Conservation (phyloP, 2,329 filamentous ascomycete genomes). For the Apiospora kogelbergensis region DNA sequence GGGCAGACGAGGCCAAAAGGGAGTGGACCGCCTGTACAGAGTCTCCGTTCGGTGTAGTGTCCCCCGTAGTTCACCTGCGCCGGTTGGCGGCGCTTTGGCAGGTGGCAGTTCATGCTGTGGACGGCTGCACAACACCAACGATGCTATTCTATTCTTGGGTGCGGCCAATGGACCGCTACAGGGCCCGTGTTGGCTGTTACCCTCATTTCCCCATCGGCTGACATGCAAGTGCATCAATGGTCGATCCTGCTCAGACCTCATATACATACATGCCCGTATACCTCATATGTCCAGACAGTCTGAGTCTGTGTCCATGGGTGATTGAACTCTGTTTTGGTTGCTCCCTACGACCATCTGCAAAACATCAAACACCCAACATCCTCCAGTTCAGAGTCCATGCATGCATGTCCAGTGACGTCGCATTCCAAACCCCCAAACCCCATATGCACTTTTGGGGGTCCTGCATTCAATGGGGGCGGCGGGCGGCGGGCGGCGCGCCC, state of each 20-base stretch:
- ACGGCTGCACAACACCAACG: not conserved
- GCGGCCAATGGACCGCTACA: not conserved
- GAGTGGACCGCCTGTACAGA: not conserved
- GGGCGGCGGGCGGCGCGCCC: not conserved
- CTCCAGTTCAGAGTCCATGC: not conserved
- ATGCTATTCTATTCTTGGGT: slow-evolving; percentile 4
- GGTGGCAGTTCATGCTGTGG: not conserved
- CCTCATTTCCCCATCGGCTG: not conserved
- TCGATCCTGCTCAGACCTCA: not conserved
- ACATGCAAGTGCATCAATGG: not conserved
- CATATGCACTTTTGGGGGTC: slow-evolving; percentile 2
- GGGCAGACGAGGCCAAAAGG: not conserved
- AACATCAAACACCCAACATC: not conserved
- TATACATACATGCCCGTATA: no score
- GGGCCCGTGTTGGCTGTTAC: not conserved
- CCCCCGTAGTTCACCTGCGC: not conserved
- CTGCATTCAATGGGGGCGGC: not conserved
- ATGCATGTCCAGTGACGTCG: not conserved
- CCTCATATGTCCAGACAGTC: no score
- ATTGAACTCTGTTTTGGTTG: not conserved
- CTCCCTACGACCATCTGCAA: not conserved
- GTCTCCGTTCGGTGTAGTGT: not conserved
- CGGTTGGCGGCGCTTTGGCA: not conserved
- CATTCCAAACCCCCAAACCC: not conserved
- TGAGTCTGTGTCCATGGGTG: no score